Base-by-base conservation (phyloP, 2,329 filamentous ascomycete genomes). In the Setomelanomma holmii region DNA sequence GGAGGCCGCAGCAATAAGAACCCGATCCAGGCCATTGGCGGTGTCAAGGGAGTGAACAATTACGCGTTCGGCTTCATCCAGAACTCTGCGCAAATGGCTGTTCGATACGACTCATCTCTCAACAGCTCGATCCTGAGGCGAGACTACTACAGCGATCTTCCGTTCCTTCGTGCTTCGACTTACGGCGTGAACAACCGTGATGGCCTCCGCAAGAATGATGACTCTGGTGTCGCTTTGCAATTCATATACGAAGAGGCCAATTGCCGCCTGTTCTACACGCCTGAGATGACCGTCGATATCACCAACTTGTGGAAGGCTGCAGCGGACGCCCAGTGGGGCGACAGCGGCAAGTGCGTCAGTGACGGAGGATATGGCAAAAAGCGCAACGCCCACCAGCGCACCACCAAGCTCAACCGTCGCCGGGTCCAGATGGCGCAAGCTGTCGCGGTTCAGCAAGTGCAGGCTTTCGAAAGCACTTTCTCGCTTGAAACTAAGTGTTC, bases 21-120 rank as follows among this genome's bases (percentile, higher is more conserved):
- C 1, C 73, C 74, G 1, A 84, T 84, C 50, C 83, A 85, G 66
- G 81, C 80, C 17, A 75, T 84, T 2, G 82, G 81, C 38, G 82
- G 82, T 12, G 76, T 81, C 56, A 83, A 84, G 67, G 83, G 83
- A 8, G 66, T 69, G 36, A 76, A 76, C 64, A 71, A 74, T 51
- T 74, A 63, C 39, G 51, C 58, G n/a, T 74, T 61, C 47, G 55
- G 52, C 16, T 73, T 61, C 52, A 71, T 76, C n/a, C 68, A 74
- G 43, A 34, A 54, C 16, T 48, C 57, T 3, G 70, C 66, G 8
- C 45, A 60, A 22, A 49, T 42, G 8, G 67, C 68, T 17, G 53
- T 72, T 21, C 34, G 49, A 1, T 60, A 60, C 33, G 55, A 69
- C n/a, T 52, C 52, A 3, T 61, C 62, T 8, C 58, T 68, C 22